Base-by-base conservation (phyloP, 1,284 basidiomycete genomes). In the Cutaneotrichosporon cavernicola region DNA sequence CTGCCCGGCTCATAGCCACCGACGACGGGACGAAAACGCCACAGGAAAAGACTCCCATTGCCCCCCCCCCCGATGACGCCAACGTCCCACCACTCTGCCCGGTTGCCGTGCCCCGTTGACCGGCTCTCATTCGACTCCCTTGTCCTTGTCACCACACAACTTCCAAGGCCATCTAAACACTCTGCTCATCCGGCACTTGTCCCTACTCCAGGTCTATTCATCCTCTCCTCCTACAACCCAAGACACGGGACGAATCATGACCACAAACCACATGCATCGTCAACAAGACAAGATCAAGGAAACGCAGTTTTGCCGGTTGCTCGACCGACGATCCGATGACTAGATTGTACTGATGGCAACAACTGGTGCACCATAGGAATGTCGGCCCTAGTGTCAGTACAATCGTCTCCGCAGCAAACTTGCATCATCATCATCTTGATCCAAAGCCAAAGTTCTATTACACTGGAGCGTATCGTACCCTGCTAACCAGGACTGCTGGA, bases 1-100 rank as follows among this genome's bases (percentile, higher is more conserved):
- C 43, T 30, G 61, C 56, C 61, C 56, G 56, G 61, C 56, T 53
- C 61, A 38, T 63, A 43, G 56, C 61, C 56, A 63, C 61, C 56
- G 1, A 58, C 30, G 34, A 16, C 40, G 40, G 40, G 40, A 43
- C 9, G 40, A 43, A 43, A 18, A 43, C 40, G 40, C 40, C 40
- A 43, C 40, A 5, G 7, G 40, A 43, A 16, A 43, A 13, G n/a
- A n/a, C n/a, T 43, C 43, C 43, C 43, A 46, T 18, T 18, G 18
- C n/a, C n/a, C n/a, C n/a, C n/a, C n/a, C n/a, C n/a, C 18, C 43
- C 43, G 43, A 46, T n/a, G 43, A 46, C 43, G 38, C 38, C 38
- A 16, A 40, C n/a, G n/a, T n/a, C n/a, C n/a, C n/a, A n/a, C n/a
- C n/a, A 5, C 11, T 18, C 16, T 13, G 16, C 14, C 13, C 43